Evolutionary conservation across 176 grass and related monocot genomes (phyloP), one percentile per base, ranked within the genome.

Genomic region (Poa annua): DNA sequence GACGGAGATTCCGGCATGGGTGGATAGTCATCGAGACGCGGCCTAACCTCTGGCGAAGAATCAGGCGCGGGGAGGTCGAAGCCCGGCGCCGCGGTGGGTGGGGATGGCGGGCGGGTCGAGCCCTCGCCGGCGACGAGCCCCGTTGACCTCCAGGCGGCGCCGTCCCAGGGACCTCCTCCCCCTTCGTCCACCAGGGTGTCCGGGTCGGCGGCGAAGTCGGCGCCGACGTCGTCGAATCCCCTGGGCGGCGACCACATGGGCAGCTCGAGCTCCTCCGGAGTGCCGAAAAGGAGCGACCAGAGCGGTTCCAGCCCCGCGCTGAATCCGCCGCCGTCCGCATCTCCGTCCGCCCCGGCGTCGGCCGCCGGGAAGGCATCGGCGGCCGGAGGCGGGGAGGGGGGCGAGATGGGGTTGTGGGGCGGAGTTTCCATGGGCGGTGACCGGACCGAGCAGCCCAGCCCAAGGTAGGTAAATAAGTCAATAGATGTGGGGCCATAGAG

Each of bases 241-340:
- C 81, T 57, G 15, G 87, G 82, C 16, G 87, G 87, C 15, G 87
- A 85, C 87, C 87, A 88, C 82, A 88, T 75, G 60, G 82, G 87
- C n/a, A n/a, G n/a, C 69, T 88, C 87, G 20, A 88, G 76, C 76
- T 85, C 82, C 20, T 85, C 82, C 14, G 87, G 60, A 50, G 83
- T 73, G 39, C 81, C 87, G 82, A 88, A 80, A 1, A 85, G 82
- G 29, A 36, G 60, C 50, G 81, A 80, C 82, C 82, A 88, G 20
- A 88, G 82, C 3, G 69, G n/a, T 51, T 85, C 82, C 60, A 84
- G 48, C 69, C 8, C 82, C 4, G 69, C 69, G 61, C 87, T 55
- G 77, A 80, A 88, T 0, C 16, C 51, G 1, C 16, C 51, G 1
- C 76, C 81, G 15, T 50, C 67, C 3, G 29, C 53, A 16, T 77